Percentiles rank a stretch among this genome's conserved stretches.
phyloP scores from a whole-genome alignment of 2,329 filamentous ascomycete species.

The Fusarium subglutinans region DNA sequence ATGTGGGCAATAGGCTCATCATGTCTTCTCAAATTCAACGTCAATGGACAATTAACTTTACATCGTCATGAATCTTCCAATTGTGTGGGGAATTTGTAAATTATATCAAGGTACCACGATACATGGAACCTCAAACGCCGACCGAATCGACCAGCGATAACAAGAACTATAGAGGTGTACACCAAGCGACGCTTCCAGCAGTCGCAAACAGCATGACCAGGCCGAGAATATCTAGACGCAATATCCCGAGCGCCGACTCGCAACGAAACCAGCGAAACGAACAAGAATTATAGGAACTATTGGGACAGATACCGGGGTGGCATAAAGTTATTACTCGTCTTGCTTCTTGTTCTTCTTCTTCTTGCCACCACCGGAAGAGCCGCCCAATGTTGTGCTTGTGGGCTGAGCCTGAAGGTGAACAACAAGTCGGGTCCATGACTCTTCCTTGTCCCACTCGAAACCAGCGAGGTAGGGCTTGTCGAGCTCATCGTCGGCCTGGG shows the following conservation, averaged over 20 bases:
- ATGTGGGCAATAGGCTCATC: neutral
- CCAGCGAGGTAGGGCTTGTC: constrained; percentile 87
- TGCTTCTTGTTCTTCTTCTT: constrained; percentile 78
- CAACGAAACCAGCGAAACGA: constrained; percentile 53
- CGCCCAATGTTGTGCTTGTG: constrained; percentile 50
- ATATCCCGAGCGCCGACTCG: constrained; percentile 55
- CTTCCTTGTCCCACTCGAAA: constrained; percentile 96
- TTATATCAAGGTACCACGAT: constrained; percentile 34
- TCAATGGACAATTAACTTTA: neutral
- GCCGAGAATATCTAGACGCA: constrained; percentile 55
- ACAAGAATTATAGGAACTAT: constrained; percentile 52
- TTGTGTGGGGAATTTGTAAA: constrained; percentile 27
- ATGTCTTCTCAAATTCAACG: neutral
- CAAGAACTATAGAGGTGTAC: constrained; percentile 41
- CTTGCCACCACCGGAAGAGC: constrained; percentile 64
- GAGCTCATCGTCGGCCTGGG: constrained; percentile 88
- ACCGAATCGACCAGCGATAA: constrained; percentile 34
- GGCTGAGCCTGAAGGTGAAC: constrained; percentile 84
- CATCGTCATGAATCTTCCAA: neutral
- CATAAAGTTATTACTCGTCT: constrained; percentile 49
- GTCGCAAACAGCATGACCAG: constrained; percentile 42
- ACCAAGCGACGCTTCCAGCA: constrained; percentile 42
- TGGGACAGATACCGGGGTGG: constrained; percentile 51
- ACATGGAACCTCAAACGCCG: constrained; percentile 24
- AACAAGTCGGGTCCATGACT: constrained; percentile 86